These are phyloP conservation scores for Neolentinus lepideus DNA, from an alignment of 1,284 basidiomycete genomes.

Conservation along the genomic window DNA sequence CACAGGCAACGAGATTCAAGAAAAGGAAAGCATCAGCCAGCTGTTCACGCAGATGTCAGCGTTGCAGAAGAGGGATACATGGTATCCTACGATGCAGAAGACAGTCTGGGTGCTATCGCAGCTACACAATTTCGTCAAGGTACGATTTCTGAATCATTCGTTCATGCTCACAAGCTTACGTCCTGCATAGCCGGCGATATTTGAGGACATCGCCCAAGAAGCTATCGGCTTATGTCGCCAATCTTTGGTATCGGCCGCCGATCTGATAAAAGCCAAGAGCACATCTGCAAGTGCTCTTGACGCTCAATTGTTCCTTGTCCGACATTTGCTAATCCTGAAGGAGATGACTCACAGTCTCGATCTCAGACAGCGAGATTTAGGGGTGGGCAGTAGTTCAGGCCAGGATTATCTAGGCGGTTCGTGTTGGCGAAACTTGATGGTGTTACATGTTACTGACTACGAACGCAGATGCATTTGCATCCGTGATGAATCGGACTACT, in stretches of 20 bases:
- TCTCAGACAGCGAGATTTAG: conserved; percentile 31
- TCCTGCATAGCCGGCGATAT: conserved; percentile 71
- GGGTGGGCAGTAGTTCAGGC: background rate
- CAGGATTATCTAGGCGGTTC: conserved; percentile 18
- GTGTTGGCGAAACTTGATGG: conserved; percentile 1
- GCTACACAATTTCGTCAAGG: conserved; percentile 87
- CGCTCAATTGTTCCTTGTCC: conserved; percentile 76
- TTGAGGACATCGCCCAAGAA: conserved; percentile 91
- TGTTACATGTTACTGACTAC: background rate
- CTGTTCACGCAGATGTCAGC: conserved; percentile 63
- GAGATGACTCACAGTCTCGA: conserved; percentile 80
- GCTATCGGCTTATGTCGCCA: conserved; percentile 76
- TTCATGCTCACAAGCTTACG: background rate
- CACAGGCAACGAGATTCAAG: conserved; percentile 37
- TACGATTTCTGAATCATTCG: conserved; percentile 32
- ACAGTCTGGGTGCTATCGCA: conserved; percentile 86
- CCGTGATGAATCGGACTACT: conserved; percentile 67
- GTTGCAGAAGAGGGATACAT: conserved; percentile 70
- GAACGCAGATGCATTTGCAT: conserved; percentile 59
- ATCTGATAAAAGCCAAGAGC: conserved; percentile 45
- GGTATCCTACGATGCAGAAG: conserved; percentile 84
- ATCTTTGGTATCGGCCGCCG: conserved; percentile 68
- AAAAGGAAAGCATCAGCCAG: conserved; percentile 59
- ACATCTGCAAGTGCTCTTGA: conserved; percentile 48
- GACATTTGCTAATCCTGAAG: conserved; percentile 87